phyloP scores from a whole-genome alignment of 768 basidiomycete species.

The Suillus subluteus region DNA sequence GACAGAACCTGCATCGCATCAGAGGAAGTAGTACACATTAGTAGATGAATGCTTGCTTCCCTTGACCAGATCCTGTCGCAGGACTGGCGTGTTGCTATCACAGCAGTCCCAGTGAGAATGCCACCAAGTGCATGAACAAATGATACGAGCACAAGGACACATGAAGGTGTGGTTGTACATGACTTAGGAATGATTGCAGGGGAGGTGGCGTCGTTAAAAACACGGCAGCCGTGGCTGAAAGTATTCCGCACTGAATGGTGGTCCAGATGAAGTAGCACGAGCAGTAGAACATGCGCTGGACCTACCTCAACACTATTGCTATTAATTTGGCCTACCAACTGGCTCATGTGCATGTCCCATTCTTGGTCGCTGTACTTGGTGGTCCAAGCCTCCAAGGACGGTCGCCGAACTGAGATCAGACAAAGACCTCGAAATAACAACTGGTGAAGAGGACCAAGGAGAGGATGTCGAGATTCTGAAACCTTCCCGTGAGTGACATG shows the following conservation, averaged over 20 bases:
- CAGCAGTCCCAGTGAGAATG: not conserved
- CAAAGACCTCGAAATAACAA: conserved; percentile 5
- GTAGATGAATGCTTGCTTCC: not conserved
- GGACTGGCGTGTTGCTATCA: not conserved
- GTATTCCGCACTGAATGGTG: not conserved
- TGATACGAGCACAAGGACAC: conserved; percentile 2
- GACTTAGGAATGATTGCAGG: not conserved
- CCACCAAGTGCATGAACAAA: conserved; percentile 4
- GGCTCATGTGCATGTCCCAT: not conserved
- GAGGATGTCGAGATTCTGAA: too few species aligned
- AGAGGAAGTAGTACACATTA: not conserved
- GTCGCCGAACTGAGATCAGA: conserved; percentile 7
- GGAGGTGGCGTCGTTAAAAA: not conserved
- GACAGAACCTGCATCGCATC: not conserved
- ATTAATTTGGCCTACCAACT: too few species aligned
- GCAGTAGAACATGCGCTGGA: not conserved
- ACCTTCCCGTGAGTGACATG: too few species aligned
- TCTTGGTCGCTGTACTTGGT: not conserved
- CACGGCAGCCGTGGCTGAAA: not conserved
- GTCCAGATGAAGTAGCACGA: not conserved
- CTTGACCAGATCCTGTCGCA: conserved; percentile 1
- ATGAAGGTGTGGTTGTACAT: not conserved
- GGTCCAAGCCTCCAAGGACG: not conserved
- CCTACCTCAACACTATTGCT: not conserved
- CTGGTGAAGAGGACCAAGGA: not conserved